These are phyloP conservation scores for Leccinellum rugosiceps DNA, from an alignment of 768 basidiomycete genomes.

Conservation along the genomic window DNA sequence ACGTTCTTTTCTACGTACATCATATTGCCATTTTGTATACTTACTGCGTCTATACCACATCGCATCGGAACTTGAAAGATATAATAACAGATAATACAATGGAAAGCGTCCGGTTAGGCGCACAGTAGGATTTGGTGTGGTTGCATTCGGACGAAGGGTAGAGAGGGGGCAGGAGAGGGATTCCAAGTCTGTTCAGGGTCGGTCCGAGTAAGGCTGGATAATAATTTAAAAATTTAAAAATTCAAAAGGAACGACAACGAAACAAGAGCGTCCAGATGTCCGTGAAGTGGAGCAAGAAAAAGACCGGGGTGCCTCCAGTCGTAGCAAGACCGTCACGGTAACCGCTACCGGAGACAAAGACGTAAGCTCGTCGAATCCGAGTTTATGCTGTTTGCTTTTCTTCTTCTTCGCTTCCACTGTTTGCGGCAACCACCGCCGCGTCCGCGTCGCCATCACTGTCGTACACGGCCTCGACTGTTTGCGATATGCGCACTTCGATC, in stretches of 20 bases:
- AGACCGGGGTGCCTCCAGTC: not conserved
- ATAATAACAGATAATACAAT: not conserved
- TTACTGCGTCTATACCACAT: slow-evolving; percentile 1
- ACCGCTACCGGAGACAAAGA: not conserved
- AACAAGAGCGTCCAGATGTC: not conserved
- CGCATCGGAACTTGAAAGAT: slow-evolving; percentile 10
- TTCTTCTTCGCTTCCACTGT: not conserved
- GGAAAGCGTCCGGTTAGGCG: not conserved
- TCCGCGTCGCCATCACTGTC: slow-evolving; percentile 6
- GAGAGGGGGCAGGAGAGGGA: not conserved
- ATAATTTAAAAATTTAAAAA: not conserved
- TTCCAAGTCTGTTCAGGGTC: too few relatives aligned
- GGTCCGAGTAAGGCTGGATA: not conserved
- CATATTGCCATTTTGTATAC: not conserved
- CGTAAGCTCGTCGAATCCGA: not conserved
- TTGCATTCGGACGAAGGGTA: not conserved
- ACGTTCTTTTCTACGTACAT: not conserved
- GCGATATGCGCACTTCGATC: slow-evolving; percentile 18
- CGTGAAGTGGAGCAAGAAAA: not conserved
- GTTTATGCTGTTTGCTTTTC: slow-evolving; percentile 25
- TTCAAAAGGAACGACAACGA: not conserved
- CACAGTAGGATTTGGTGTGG: not conserved
- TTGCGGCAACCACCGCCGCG: not conserved
- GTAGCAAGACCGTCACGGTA: too few relatives aligned
- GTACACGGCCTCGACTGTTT: slow-evolving; percentile 14